phyloP scores from a whole-genome alignment of 306 rosid species.

The Morella rubra region DNA sequence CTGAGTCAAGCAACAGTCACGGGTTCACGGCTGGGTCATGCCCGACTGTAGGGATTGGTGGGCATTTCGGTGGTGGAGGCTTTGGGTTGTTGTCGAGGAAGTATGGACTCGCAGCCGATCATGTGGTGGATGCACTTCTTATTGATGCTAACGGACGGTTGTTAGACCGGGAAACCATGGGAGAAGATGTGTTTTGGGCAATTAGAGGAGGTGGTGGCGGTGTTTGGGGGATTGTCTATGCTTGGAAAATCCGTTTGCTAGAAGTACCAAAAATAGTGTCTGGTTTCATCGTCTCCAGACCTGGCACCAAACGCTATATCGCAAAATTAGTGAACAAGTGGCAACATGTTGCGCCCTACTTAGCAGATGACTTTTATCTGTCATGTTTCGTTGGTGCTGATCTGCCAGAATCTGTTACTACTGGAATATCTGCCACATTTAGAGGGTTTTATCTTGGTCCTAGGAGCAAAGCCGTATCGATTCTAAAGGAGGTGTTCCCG shows the following conservation, averaged over 20 bases:
- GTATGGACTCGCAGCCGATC: slow-evolving; percentile 74
- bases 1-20: slow-evolving; percentile 43
- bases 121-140: slow-evolving; percentile 63
- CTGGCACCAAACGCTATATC: slow-evolving; percentile 42
- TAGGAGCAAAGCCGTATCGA: slow-evolving; percentile 31
- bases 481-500: slow-evolving; percentile 43
- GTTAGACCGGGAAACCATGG: slow-evolving; percentile 54
- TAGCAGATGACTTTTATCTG: slow-evolving; percentile 53
- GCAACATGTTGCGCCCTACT: slow-evolving; percentile 66
- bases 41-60: slow-evolving; percentile 88
- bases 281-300: slow-evolving; percentile 44
- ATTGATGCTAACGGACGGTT: slow-evolving; percentile 51
- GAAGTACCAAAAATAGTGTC: slow-evolving; percentile 58
- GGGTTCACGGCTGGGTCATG: slow-evolving; percentile 85
- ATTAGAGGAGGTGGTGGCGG: slow-evolving; percentile 89
- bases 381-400: slow-evolving; percentile 70
- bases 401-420: slow-evolving; percentile 44
- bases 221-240: slow-evolving; percentile 65
- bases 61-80: slow-evolving; percentile 78
- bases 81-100: slow-evolving; percentile 65
- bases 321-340: slow-evolving; percentile 52
- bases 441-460: slow-evolving; percentile 58
- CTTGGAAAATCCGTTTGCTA: slow-evolving; percentile 66
- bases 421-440: slow-evolving; percentile 51
- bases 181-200: slow-evolving; percentile 92